Percentiles rank a stretch among this genome's conserved stretches.
phyloP scores from a whole-genome alignment of 331 rosid genomes.

The Pyrus hybrid region DNA sequence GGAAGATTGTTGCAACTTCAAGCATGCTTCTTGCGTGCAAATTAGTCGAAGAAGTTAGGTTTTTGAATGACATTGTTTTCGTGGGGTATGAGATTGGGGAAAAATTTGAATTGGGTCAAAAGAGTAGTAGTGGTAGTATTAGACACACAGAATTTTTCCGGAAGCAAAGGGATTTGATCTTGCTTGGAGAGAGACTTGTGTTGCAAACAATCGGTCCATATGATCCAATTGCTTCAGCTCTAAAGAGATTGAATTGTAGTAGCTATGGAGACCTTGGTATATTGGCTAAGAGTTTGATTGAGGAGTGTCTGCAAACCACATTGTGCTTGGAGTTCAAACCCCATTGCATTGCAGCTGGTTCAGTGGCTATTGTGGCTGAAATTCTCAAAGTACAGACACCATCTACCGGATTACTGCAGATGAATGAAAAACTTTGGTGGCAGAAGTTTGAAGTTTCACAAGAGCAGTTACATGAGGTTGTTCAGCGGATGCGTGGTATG shows the following conservation, averaged over 20 bases:
- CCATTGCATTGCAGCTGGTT: not conserved
- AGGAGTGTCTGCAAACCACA: not conserved
- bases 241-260: not conserved
- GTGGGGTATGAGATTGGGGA: not conserved
- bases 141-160: not conserved
- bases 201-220: not conserved
- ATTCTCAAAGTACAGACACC: not conserved
- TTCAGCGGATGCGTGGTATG: not conserved
- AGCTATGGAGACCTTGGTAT: not conserved
- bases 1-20: not conserved
- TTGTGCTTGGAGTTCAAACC: not conserved
- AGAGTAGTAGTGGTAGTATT: not conserved
- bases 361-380: not conserved
- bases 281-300: not conserved
- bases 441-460: not conserved
- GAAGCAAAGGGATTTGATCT: not conserved
- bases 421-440: not conserved
- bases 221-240: not conserved
- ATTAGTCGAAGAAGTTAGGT: not conserved
- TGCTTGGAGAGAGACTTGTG: not conserved
- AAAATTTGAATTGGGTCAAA: too few relatives aligned
- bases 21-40: not conserved
- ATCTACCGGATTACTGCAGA: not conserved
- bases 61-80: not conserved
- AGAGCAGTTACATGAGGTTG: not conserved